Evolutionary conservation across 371 early-diverging fungal genomes (phyloP).

Genomic region (Dinochytrium kinnereticum): DNA sequence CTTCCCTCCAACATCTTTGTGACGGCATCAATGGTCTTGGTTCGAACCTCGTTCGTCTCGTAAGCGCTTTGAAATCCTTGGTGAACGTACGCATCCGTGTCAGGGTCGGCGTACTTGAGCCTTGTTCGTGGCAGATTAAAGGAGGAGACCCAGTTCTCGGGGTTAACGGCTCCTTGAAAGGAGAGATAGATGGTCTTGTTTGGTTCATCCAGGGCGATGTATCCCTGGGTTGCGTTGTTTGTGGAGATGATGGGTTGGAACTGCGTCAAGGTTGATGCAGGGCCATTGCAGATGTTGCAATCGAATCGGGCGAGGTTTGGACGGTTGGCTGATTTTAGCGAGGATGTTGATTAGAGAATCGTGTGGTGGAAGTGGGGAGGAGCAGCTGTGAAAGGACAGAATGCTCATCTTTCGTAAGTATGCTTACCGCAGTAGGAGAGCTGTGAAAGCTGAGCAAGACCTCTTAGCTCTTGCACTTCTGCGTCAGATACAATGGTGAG

Average conservation of each 20-base stretch:
- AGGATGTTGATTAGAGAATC: neutral
- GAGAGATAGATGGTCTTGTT: neutral
- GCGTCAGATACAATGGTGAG: neutral
- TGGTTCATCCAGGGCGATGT: neutral
- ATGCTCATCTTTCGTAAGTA: no score
- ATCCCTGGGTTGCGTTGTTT: neutral
- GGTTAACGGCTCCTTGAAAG: constrained; percentile 7
- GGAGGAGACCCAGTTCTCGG: neutral
- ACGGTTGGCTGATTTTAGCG: neutral
- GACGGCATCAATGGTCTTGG: neutral
- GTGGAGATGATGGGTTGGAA: neutral
- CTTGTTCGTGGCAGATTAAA: neutral
- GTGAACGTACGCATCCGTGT: neutral
- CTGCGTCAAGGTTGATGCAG: neutral
- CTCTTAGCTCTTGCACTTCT: neutral
- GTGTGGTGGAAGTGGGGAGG: no score
- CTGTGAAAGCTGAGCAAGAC: neutral
- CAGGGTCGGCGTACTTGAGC: neutral
- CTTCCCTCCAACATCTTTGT: neutral
- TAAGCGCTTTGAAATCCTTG: constrained; percentile 5
- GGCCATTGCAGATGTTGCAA: constrained; percentile 3
- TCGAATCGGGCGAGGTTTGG: neutral
- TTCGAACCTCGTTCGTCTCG: neutral
- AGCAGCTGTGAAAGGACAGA: no score
- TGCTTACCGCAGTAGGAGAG: constrained; percentile 9